Conservation (phyloP, 495 filamentous ascomycete species). For the Penicillium coffeae region DNA sequence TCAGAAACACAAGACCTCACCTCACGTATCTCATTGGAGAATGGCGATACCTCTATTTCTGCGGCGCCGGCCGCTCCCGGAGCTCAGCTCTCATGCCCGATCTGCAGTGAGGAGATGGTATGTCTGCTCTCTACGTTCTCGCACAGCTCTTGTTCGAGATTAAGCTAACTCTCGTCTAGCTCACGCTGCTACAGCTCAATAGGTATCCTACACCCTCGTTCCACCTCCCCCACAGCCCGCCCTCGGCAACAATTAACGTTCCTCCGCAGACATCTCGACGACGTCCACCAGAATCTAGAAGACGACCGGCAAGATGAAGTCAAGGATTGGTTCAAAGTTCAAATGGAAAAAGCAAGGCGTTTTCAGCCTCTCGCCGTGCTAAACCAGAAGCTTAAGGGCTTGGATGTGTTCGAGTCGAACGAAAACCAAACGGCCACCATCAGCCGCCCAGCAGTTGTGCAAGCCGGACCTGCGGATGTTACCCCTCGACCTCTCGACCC, state of each 20-base stretch:
- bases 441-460: conserved; percentile 28
- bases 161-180: conserved; percentile 42
- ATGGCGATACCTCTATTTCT: conserved; percentile 45
- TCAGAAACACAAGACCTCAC: conserved; percentile 56
- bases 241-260: conserved; percentile 19
- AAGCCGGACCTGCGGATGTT: conserved; percentile 29
- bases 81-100: conserved; percentile 79
- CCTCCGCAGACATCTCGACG: conserved; percentile 77
- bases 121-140: conserved; percentile 2
- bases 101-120: conserved; percentile 97
- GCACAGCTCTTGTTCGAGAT: background rate
- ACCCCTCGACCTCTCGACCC: conserved; percentile 55
- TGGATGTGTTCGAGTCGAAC: conserved; percentile 97
- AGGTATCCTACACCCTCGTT: conserved; percentile 47
- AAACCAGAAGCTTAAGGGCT: conserved; percentile 94
- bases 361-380: conserved; percentile 90
- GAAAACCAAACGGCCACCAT: conserved; percentile 48
- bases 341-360: conserved; percentile 90
- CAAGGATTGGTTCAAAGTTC: conserved; percentile 95
- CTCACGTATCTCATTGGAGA: conserved; percentile 54
- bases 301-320: conserved; percentile 93
- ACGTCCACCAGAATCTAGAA: conserved; percentile 88
- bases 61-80: conserved; percentile 52
- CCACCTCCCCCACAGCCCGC: background rate
- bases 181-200: conserved; percentile 90